These are phyloP conservation scores for Pichia manshurica DNA, from an alignment of 805 yeast genomes.

Conservation along the genomic window DNA sequence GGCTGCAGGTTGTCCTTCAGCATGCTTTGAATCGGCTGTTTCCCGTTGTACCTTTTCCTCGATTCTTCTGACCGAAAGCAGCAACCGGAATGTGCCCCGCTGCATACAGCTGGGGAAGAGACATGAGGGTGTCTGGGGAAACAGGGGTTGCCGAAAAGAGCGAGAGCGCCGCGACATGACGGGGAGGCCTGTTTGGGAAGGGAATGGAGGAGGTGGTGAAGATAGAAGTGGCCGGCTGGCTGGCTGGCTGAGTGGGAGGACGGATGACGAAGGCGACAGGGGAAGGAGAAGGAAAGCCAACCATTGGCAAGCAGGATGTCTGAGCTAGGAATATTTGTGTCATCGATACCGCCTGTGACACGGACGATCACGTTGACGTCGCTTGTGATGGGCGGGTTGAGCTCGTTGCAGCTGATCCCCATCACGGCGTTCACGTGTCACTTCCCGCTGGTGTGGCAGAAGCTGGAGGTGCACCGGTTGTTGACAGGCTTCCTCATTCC, in stretches of 20 bases:
- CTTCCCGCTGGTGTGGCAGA: constrained; percentile 29
- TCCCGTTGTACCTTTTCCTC: neutral
- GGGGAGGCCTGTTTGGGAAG: too few relatives aligned
- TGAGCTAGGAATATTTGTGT: constrained; percentile 33
- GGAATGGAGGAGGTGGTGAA: too few relatives aligned
- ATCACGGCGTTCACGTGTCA: constrained; percentile 23
- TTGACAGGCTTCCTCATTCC: constrained; percentile 46
- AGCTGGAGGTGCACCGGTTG: constrained; percentile 41
- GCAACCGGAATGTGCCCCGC: too few relatives aligned
- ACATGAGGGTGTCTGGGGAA: neutral
- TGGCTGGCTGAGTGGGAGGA: too few relatives aligned
- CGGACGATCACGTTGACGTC: constrained; percentile 48
- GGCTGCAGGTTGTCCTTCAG: too few relatives aligned
- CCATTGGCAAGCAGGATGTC: constrained; percentile 25
- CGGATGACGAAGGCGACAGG: too few relatives aligned
- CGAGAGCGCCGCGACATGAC: too few relatives aligned
- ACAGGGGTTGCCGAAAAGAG: too few relatives aligned
- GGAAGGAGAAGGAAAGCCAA: too few relatives aligned
- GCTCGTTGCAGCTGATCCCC: constrained; percentile 28
- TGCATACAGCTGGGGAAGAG: too few relatives aligned
- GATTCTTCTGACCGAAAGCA: too few relatives aligned
- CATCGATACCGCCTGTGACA: constrained; percentile 56
- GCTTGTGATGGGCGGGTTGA: constrained; percentile 38
- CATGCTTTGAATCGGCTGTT: neutral
- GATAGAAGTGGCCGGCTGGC: too few relatives aligned